phyloP scores from a whole-genome alignment of 1,139 yeast species.

The Nakaseomyces sp. region DNA sequence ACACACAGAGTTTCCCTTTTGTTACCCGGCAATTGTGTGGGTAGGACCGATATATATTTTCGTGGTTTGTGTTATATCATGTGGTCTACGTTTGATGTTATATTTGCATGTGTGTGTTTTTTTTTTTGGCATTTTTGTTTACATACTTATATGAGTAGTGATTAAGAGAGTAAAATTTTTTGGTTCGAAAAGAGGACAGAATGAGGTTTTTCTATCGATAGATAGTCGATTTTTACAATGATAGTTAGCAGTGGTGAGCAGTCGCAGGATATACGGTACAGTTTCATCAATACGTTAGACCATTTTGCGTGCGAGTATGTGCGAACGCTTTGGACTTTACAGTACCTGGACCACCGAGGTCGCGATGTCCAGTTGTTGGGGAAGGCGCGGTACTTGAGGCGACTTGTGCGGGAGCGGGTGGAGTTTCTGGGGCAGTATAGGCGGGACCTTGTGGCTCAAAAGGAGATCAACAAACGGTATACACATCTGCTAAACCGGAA shows the following conservation, averaged over 20 bases:
- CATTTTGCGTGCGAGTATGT: conserved; percentile 44
- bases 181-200: neutral
- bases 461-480: conserved; percentile 5
- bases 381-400: conserved; percentile 2
- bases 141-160: no score
- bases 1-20: no score
- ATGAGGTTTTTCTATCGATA: neutral
- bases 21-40: no score
- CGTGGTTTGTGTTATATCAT: no score
- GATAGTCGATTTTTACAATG: neutral
- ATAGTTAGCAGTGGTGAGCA: conserved; percentile 1
- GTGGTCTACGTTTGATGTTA: no score
- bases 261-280: conserved; percentile 22
- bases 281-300: conserved; percentile 33
- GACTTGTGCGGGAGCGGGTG: conserved; percentile 4
- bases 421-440: conserved; percentile 7
- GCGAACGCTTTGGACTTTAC: conserved; percentile 41
- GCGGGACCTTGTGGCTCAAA: conserved; percentile 3
- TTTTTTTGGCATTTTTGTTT: no score
- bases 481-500: neutral
- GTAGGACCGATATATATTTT: no score
- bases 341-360: conserved; percentile 32
- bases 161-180: no score
- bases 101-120: no score
- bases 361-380: neutral